Evolutionary conservation across 2,329 filamentous ascomycete species (phyloP), one percentile per base, ranked within the genome.

Genomic region (Colletotrichum plurivorum): DNA sequence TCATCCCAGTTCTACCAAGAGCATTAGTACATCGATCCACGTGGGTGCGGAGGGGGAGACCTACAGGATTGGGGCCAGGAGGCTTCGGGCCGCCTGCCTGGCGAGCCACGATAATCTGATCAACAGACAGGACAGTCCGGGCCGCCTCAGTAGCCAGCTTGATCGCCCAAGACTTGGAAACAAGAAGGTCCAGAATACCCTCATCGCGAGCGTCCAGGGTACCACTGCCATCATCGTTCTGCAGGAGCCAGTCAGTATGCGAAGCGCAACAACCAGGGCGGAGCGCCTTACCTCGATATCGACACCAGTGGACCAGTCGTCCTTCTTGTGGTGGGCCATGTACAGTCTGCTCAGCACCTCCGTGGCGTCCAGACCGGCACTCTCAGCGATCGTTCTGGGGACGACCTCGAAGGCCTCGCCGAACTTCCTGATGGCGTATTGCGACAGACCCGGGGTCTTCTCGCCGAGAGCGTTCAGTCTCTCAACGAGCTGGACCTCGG

Each of bases 391-490:
- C 16, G 94, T 97, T 73, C 96, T 92, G 20, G 96, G 95, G 61
- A 99, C 92, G 57, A 99, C 95, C 85, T 99, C 96, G 76, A 99
- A 99, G 9, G 96, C 95, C 84, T 99, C 95, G 61, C 93, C 96
- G 79, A 92, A 99, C 85, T 98, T 98, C 82, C 95, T 93, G 84
- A 99, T 99, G 31, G 95, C 94, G 81, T 99, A 97, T 82, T 99
- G 96, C 63, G 94, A 90, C 60, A 99, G 87, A 52, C 96, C 97
- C 2, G 95, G 92, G 1, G 96, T 98, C 85, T 93, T 95, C 81
- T 98, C 96, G 48, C 93, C 96, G 70, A 95, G 92, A 22, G 93
- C 92, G 77, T 94, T 93, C 86, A 99, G 93, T 77, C 94, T 91
- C 85, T 97, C 94, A 60, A 97, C 92, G 69, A 99, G 89, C 84